Conservation (phyloP, 352 stramenopile genomes). For the Globisporangium radiosum region DNA sequence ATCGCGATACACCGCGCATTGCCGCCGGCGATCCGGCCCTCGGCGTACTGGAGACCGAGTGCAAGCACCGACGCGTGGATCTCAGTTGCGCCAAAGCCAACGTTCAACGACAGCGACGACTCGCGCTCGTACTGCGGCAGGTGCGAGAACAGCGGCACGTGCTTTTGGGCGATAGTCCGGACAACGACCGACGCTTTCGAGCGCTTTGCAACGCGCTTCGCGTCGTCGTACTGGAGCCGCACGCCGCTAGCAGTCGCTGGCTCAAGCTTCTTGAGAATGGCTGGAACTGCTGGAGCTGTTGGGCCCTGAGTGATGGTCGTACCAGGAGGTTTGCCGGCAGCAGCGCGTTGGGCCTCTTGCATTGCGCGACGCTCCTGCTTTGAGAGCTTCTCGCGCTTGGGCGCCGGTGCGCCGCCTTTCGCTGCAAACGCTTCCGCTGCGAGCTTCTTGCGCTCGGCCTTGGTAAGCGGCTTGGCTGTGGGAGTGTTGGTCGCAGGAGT, state of each 20-base stretch:
- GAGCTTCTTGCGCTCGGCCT: conserved; percentile 66
- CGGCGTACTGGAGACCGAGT: conserved; percentile 90
- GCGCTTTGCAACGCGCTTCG: conserved; percentile 68
- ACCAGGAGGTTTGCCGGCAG: neutral
- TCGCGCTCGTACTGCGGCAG: conserved; percentile 81
- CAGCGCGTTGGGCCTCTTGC: conserved; percentile 86
- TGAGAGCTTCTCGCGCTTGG: conserved; percentile 79
- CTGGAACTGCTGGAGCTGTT: conserved; percentile 1
- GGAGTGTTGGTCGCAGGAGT: neutral
- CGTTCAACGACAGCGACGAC: conserved; percentile 64
- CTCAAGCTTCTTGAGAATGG: conserved; percentile 29
- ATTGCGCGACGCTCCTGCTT: conserved; percentile 91
- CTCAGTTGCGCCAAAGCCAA: conserved; percentile 58
- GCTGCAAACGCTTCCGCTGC: conserved; percentile 55
- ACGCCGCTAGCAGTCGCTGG: conserved; percentile 30
- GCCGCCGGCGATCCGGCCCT: conserved; percentile 82
- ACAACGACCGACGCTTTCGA: conserved; percentile 67
- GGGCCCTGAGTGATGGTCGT: too few relatives aligned
- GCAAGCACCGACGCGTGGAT: conserved; percentile 89
- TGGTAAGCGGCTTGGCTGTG: conserved; percentile 36
- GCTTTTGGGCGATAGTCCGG: conserved; percentile 72
- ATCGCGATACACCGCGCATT: conserved; percentile 93
- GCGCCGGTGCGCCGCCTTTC: conserved; percentile 22
- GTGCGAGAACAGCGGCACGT: conserved; percentile 79
- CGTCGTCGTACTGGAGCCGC: conserved; percentile 71